Evolutionary conservation across 192 early-diverging fungal species (phyloP), one percentile per base, ranked within the genome.

Genomic region (Lobosporangium transversale): DNA sequence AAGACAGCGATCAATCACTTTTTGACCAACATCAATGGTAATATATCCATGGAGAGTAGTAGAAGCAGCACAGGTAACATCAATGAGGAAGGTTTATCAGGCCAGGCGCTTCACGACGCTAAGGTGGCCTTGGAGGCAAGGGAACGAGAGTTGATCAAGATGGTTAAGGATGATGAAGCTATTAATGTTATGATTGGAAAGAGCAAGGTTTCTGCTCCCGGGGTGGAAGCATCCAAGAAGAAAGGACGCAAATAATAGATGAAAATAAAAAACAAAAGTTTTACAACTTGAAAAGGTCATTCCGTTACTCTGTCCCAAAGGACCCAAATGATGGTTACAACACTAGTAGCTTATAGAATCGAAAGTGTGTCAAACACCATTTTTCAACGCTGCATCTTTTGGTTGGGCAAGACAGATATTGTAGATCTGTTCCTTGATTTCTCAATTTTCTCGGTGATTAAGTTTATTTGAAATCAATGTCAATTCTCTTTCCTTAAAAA

Each of bases 161-260:
- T 79, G 48, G 84, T 97, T n/a, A 89, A 93, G 23, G 96, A 98
- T 51, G 84, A 84, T 33, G 96, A 98, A 57, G 81, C 92, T 57
- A 90, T 91, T 18, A 84, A 86, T 61, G 87, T 91, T 10, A 92
- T 96, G 88, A 83, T 96, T 55, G 89, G 94, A 37, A 96, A 98
- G 80, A 89, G 89, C 55, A 98, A 96, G 74, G 89, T 94, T 15
- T 85, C 88, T 11, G 91, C 92, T 14, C 90, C 91, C 3, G 90
- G 92, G 69, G 84, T 92, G 36, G 92, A 92, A 32, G 83, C 86
- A 2, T 81, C 84, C 53, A 87, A 87, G 59, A 85, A 88, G 20
- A 91, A 91, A 67, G 10, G 20, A 21, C 21, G 47, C 21, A 7
- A 49, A 7, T 15, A 7, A n/a, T 23, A 15, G 14, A 49, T 32